A percentile compares a stretch with the other conserved stretches of the same genome.
These are phyloP conservation scores for Letharia columbiana DNA, from an alignment of 495 filamentous ascomycete genomes.

Conservation along the genomic window DNA sequence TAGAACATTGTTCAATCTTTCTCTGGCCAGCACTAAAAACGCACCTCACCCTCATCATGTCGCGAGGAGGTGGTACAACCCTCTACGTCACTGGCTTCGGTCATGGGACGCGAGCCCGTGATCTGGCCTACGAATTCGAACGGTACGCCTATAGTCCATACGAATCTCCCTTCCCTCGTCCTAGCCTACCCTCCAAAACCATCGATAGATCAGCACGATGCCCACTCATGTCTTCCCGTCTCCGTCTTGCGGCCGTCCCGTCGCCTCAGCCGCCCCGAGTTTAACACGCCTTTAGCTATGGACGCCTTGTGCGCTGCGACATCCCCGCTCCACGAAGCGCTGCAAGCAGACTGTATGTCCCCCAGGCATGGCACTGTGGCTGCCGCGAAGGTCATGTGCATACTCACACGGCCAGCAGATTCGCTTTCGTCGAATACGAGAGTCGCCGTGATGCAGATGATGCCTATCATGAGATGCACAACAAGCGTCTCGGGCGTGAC, in stretches of 20 bases:
- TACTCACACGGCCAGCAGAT: constrained; percentile 47
- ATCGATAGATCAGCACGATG: constrained; percentile 21
- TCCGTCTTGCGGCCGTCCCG: background rate
- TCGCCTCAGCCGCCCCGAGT: constrained; percentile 10
- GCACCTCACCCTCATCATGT: constrained; percentile 49
- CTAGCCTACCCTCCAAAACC: constrained; percentile 33
- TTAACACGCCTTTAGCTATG: constrained; percentile 56
- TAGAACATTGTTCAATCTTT: background rate
- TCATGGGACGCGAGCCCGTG: constrained; percentile 97
- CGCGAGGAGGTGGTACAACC: constrained; percentile 81
- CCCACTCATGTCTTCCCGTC: background rate
- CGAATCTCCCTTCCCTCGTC: constrained; percentile 1
- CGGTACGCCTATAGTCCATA: constrained; percentile 70
- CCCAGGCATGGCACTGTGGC: background rate
- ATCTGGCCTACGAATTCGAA: constrained; percentile 99
- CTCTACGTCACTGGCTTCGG: constrained; percentile 98
- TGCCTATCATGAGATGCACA: constrained; percentile 99
- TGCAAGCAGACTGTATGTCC: constrained; percentile 83
- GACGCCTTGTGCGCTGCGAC: constrained; percentile 95
- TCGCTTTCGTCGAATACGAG: constrained; percentile 99
- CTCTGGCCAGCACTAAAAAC: background rate
- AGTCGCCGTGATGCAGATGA: constrained; percentile 98
- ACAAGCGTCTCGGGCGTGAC: constrained; percentile 94
- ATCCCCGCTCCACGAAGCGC: constrained; percentile 93
- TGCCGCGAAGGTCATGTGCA: too few relatives aligned